Base-by-base conservation (phyloP, 23 red algal genomes). In the Gracilariopsis chorda region DNA sequence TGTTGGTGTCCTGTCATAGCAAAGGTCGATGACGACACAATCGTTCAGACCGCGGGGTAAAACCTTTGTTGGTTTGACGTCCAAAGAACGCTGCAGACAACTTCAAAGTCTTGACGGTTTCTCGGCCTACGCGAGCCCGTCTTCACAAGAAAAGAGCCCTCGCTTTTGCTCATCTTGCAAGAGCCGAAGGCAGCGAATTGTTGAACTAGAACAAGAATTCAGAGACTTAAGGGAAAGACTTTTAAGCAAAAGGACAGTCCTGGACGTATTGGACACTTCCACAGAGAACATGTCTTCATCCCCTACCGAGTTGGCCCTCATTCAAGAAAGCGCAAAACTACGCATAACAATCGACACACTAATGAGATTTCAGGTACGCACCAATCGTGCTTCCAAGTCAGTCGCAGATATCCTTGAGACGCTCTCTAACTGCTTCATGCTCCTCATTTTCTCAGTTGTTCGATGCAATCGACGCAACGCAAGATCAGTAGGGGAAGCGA, bases 341-440 rank as follows among this genome's bases (percentile, higher is more conserved):
- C 37, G 82, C 0, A 68, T 86, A 23, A 86, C 82, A 11, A 86
- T 86, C 11, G 82, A 86, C 40, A 86, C 82, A 21, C 27, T 86
- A 8, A 86, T 86, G 82, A 68, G 82, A 70, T 86, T 86, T 46
- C 82, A 86, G 82, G 82, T 86, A 70, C 35, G 82, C 28, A n/a
- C n/a, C n/a, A n/a, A n/a, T n/a, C n/a, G n/a, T n/a, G n/a, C n/a
- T n/a, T n/a, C n/a, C n/a, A n/a, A n/a, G n/a, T n/a, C n/a, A n/a
- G n/a, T n/a, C n/a, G 13, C 13, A 53, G 13, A 20, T 20, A 53
- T 53, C 20, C 49, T 53, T 53, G 49, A 53, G 49, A 53, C 13
- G 13, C 49, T 14, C 49, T 13, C 13, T 14, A 14, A 13, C 49
- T 53, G 49, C 49, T 53, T 14, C 49, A 53, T 20, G 13, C 20